phyloP scores from a whole-genome alignment of 495 filamentous ascomycete genomes.

The Tuber borchii region DNA sequence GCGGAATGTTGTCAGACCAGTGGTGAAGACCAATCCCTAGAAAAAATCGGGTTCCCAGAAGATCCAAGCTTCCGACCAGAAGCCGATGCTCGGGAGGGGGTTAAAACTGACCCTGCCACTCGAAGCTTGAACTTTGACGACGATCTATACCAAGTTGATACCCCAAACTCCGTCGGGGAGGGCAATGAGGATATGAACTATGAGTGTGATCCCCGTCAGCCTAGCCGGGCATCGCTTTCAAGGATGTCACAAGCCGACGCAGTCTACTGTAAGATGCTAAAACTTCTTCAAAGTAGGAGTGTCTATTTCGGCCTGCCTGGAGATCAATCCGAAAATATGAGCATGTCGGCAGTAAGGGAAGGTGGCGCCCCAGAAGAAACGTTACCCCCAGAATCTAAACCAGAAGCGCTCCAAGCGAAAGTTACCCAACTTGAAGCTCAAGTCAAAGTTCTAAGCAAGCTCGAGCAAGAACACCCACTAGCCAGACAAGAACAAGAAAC shows the following conservation, averaged over 20 bases:
- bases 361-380: not conserved
- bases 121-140: conserved; percentile 20
- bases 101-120: not conserved
- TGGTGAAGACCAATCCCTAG: conserved; percentile 16
- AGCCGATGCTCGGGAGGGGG: not conserved
- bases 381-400: too few relatives aligned
- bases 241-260: conserved; percentile 31
- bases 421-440: too few relatives aligned
- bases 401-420: too few relatives aligned
- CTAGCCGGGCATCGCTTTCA: conserved; percentile 12
- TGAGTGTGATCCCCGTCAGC: conserved; percentile 22
- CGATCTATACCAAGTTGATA: conserved; percentile 29
- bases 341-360: not conserved
- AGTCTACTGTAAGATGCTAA: conserved; percentile 23
- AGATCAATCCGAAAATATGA: not conserved
- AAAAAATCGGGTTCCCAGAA: conserved; percentile 26
- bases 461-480: too few relatives aligned
- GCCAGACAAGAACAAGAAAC: too few relatives aligned
- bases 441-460: conserved; percentile 2
- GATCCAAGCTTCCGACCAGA: conserved; percentile 19
- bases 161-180: conserved; percentile 30
- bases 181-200: conserved; percentile 14
- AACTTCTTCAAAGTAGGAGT: conserved; percentile 23
- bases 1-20: not conserved
- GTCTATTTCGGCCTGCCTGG: conserved; percentile 15